A percentile compares a stretch with the other conserved stretches of the same genome.
Conservation (phyloP, 768 basidiomycete genomes). For the Gymnopilus dilepis region DNA sequence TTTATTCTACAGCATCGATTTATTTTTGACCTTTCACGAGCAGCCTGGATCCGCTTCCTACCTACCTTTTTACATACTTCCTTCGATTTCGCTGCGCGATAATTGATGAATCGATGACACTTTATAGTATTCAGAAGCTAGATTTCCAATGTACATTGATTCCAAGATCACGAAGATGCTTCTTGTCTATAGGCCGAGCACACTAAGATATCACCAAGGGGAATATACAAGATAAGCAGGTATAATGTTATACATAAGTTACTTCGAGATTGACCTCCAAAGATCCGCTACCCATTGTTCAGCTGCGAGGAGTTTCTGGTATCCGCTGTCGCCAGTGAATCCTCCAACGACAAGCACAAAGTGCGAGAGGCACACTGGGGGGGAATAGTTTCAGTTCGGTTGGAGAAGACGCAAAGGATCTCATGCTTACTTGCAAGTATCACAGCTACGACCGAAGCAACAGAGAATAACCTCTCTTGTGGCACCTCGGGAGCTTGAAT, state of each 20-base stretch:
- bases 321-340: conserved; percentile 50
- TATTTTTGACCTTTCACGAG: conserved; percentile 6
- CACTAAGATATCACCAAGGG: no score
- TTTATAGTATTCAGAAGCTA: conserved; percentile 5
- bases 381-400: conserved; percentile 24
- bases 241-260: background rate
- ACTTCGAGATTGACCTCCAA: conserved; percentile 17
- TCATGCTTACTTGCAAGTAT: no score
- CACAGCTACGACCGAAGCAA: conserved; percentile 42
- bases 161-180: no score
- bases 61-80: background rate
- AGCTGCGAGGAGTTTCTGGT: conserved; percentile 47
- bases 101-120: background rate
- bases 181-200: no score
- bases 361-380: conserved; percentile 52
- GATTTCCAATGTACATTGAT: conserved; percentile 16
- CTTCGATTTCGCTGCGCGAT: conserved; percentile 17
- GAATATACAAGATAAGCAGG: background rate
- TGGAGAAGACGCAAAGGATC: no score
- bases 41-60: background rate
- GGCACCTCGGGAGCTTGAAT: conserved; percentile 4
- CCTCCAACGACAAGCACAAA: conserved; percentile 52
- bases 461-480: conserved; percentile 31
- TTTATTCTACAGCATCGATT: conserved; percentile 12
- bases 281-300: conserved; percentile 42